phyloP scores from a whole-genome alignment of 73 alveolate genomes.

The Paraurostyla sp. region DNA sequence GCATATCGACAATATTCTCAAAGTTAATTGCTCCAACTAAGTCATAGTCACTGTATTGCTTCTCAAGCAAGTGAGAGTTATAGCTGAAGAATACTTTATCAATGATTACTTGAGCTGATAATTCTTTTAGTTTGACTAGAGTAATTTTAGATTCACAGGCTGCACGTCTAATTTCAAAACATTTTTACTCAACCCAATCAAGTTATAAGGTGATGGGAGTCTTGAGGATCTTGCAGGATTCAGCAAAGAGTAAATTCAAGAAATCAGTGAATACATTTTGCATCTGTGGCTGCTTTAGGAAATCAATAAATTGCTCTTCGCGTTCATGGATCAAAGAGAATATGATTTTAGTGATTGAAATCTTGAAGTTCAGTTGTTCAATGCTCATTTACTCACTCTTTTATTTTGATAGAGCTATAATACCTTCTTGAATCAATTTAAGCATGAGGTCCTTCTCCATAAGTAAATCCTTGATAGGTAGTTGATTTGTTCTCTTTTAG shows the following conservation, averaged over 20 bases:
- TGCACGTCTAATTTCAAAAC: slow-evolving; percentile 61
- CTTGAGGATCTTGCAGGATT: slow-evolving; percentile 39
- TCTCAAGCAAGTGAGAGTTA: background rate
- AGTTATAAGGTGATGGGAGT: slow-evolving; percentile 53
- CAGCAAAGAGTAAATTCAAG: slow-evolving; percentile 46
- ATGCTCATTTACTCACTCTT: slow-evolving; percentile 8
- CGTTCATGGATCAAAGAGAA: slow-evolving; percentile 39
- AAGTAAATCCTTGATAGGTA: slow-evolving; percentile 52
- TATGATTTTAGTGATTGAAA: slow-evolving; percentile 49
- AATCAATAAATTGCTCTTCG: slow-evolving; percentile 58
- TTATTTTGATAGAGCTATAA: slow-evolving; percentile 11
- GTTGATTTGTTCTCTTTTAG: slow-evolving; percentile 5
- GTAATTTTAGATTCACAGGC: slow-evolving; percentile 62
- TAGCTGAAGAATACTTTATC: slow-evolving; percentile 54
- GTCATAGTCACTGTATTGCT: slow-evolving; percentile 38
- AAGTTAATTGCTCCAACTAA: slow-evolving; percentile 58
- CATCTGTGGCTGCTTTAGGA: slow-evolving; percentile 59
- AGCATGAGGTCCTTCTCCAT: slow-evolving; percentile 62
- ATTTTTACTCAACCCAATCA: slow-evolving; percentile 58
- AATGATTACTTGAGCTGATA: slow-evolving; percentile 25
- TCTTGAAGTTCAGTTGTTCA: slow-evolving; percentile 49
- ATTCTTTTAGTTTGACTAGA: background rate
- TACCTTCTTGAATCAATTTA: slow-evolving; percentile 33
- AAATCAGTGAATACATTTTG: slow-evolving; percentile 34
- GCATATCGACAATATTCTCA: slow-evolving; percentile 60